Conservation (phyloP, 805 yeast species). For the Monosporozyma yasuniensis region DNA sequence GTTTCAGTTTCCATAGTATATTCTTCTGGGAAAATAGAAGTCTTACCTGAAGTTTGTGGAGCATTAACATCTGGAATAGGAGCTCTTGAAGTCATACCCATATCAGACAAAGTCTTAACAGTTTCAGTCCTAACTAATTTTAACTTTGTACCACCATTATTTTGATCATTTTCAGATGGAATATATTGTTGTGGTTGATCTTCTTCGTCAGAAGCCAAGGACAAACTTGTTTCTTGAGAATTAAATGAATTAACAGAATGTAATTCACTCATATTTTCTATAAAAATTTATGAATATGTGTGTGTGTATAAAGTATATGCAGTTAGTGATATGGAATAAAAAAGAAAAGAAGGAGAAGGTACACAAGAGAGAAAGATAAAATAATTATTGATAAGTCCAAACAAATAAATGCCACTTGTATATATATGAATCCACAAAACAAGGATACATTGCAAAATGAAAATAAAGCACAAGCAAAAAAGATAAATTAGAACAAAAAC, state of each 20-base stretch:
- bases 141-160: conserved; percentile 13
- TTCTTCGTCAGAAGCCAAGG: conserved; percentile 12
- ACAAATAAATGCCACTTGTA: background rate
- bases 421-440: background rate
- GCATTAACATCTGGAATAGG: conserved; percentile 50
- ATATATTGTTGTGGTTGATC: conserved; percentile 21
- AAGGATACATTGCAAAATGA: too few species aligned
- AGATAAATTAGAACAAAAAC: too few species aligned
- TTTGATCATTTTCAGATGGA: conserved; percentile 6
- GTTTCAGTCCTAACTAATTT: conserved; percentile 60
- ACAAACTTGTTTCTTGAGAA: conserved; percentile 9
- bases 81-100: conserved; percentile 48
- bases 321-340: background rate
- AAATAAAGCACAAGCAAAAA: too few species aligned
- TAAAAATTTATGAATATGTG: background rate
- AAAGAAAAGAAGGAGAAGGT: background rate
- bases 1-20: conserved; percentile 81
- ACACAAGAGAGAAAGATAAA: background rate
- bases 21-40: conserved; percentile 86
- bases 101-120: conserved; percentile 51
- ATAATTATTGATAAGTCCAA: background rate
- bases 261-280: conserved; percentile 9
- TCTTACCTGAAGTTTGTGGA: conserved; percentile 41
- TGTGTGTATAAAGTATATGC: background rate
- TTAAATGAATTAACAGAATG: conserved; percentile 10